phyloP scores from a whole-genome alignment of 2,329 filamentous ascomycete genomes.

The Claviceps monticola region DNA sequence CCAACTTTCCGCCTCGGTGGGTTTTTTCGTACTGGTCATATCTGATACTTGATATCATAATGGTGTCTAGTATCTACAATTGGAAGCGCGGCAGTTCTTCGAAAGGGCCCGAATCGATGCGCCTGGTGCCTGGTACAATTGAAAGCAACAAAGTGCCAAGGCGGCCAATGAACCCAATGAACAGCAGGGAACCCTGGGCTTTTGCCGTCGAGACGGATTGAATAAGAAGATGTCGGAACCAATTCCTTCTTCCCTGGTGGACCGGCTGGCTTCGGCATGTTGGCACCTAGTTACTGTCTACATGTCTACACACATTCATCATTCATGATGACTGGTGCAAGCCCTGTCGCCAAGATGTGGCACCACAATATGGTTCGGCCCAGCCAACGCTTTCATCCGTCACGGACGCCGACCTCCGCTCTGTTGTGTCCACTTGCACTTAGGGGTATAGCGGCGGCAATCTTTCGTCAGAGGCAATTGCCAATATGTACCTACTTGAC shows the following conservation, averaged over 20 bases:
- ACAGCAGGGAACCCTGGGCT: neutral
- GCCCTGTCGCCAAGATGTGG: conserved; percentile 6
- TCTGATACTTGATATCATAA: neutral
- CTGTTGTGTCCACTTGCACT: conserved; percentile 38
- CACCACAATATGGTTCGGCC: conserved; percentile 5
- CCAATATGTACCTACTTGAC: neutral
- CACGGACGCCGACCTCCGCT: conserved; percentile 6
- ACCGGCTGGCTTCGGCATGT: conserved; percentile 6
- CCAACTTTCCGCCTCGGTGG: neutral
- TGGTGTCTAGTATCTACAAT: neutral
- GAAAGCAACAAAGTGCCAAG: neutral
- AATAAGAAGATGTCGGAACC: neutral
- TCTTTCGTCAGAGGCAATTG: conserved; percentile 1
- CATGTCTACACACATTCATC: too few species aligned
- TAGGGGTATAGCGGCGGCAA: conserved; percentile 36
- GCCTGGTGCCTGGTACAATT: too few species aligned
- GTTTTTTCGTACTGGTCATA: neutral
- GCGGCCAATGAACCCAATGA: neutral
- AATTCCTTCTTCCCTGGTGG: neutral
- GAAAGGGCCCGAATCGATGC: too few species aligned
- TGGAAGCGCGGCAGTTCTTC: neutral
- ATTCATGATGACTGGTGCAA: too few species aligned
- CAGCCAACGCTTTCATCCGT: conserved; percentile 6
- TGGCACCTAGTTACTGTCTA: neutral
- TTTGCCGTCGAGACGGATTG: neutral